phyloP scores from a whole-genome alignment of 2,329 filamentous ascomycete genomes.

The Fusarium abutilonis region DNA sequence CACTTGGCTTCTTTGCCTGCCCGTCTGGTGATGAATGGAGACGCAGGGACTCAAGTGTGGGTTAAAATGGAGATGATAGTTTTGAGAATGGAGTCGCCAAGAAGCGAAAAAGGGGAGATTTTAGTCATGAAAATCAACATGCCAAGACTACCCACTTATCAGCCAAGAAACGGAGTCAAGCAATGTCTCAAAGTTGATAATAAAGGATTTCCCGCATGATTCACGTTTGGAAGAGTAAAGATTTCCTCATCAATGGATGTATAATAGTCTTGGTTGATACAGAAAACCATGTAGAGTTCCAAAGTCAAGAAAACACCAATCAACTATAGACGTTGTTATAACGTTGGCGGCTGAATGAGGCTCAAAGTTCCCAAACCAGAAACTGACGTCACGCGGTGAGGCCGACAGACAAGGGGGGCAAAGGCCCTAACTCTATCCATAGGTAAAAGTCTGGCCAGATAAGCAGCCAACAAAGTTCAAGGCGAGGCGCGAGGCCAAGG shows the following conservation, averaged over 20 bases:
- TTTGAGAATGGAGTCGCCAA: conserved; percentile 24
- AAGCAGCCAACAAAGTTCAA: conserved; percentile 5
- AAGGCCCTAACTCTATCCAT: conserved; percentile 8
- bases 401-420: conserved; percentile 16
- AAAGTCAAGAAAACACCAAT: background rate
- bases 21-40: conserved; percentile 26
- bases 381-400: conserved; percentile 33
- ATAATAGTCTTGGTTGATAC: background rate
- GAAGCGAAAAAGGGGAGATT: conserved; percentile 12
- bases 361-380: conserved; percentile 8
- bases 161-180: conserved; percentile 9
- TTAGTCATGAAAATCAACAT: conserved; percentile 34
- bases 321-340: conserved; percentile 9
- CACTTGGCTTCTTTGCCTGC: conserved; percentile 2
- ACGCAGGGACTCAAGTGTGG: conserved; percentile 27
- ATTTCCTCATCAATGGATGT: background rate
- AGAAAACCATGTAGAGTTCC: background rate
- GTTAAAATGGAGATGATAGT: conserved; percentile 19
- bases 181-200: conserved; percentile 3
- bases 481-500: conserved; percentile 6
- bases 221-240: background rate
- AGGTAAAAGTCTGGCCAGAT: conserved; percentile 18
- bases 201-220: background rate
- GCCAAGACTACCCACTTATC: conserved; percentile 14
- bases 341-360: conserved; percentile 28